Evolutionary conservation across 371 early-diverging fungal species (phyloP).

Genomic region (Syncephalastrum contaminatum): DNA sequence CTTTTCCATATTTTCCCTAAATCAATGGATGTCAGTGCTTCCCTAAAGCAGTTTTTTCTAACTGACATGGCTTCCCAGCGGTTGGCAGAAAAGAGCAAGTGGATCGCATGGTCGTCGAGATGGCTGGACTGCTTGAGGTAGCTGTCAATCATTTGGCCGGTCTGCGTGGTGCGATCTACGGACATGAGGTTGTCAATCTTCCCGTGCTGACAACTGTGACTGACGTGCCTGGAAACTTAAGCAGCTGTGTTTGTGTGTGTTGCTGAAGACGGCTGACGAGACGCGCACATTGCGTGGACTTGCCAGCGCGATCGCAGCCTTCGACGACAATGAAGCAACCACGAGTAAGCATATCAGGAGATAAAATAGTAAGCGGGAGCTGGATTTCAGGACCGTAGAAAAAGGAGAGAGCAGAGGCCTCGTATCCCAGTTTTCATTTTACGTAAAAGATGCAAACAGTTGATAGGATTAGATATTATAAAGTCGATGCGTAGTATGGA

Average conservation of each 20-base stretch:
- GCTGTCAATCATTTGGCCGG: conserved; percentile 89
- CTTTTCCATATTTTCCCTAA: conserved; percentile 55
- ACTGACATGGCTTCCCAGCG: conserved; percentile 67
- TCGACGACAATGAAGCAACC: conserved; percentile 97
- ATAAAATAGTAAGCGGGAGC: too few relatives aligned
- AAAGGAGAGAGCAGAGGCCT: too few relatives aligned
- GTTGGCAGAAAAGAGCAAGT: conserved; percentile 97
- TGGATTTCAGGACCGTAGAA: too few relatives aligned
- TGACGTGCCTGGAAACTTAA: conserved; percentile 75
- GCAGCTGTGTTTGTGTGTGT: conserved; percentile 48
- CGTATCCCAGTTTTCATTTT: too few relatives aligned
- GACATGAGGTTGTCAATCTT: not conserved
- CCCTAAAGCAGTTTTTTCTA: not conserved
- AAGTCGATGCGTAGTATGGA: too few relatives aligned
- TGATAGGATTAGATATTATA: too few relatives aligned
- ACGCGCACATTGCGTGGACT: conserved; percentile 85
- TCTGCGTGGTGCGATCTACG: conserved; percentile 85
- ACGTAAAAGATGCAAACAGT: too few relatives aligned
- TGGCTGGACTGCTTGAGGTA: conserved; percentile 75
- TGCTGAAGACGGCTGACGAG: conserved; percentile 62
- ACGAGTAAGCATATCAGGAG: conserved; percentile 33
- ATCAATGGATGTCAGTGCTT: too few relatives aligned
- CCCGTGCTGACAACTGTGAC: not conserved
- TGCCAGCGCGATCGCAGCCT: conserved; percentile 97
- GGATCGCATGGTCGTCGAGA: conserved; percentile 86